Evolutionary conservation across 495 filamentous ascomycete genomes (phyloP).

Genomic region (Chaetomidium leptoderma): DNA sequence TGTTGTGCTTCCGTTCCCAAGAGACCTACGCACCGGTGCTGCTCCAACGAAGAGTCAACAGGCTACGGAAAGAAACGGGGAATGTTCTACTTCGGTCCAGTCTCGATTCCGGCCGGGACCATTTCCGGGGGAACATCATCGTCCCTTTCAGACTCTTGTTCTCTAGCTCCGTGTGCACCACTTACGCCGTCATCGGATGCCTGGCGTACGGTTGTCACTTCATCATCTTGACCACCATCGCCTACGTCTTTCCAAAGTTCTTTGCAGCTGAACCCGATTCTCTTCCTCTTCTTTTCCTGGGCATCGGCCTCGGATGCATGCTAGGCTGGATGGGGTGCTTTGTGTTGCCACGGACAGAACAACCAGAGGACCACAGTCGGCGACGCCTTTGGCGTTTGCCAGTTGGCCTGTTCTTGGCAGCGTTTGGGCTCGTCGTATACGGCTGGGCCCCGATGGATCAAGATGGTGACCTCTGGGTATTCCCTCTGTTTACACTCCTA

Average conservation of each 20-base stretch:
- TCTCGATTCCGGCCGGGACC: slow-evolving; percentile 41
- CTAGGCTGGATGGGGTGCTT: too few species aligned
- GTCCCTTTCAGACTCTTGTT: slow-evolving; percentile 51
- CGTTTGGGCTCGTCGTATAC: too few species aligned
- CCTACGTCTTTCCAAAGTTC: neutral
- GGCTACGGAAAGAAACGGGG: slow-evolving; percentile 47
- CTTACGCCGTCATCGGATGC: neutral
- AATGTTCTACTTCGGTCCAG: slow-evolving; percentile 46
- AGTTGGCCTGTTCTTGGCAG: too few species aligned
- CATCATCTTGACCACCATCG: neutral
- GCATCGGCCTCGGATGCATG: too few species aligned
- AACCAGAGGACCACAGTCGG: too few species aligned
- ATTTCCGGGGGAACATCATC: slow-evolving; percentile 40
- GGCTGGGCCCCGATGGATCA: too few species aligned
- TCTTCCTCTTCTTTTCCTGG: neutral
- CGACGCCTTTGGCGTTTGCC: too few species aligned
- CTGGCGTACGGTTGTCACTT: neutral
- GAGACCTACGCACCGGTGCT: slow-evolving; percentile 62
- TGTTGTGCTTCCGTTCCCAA: slow-evolving; percentile 43
- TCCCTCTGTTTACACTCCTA: too few species aligned
- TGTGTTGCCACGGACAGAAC: too few species aligned
- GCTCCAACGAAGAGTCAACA: slow-evolving; percentile 50
- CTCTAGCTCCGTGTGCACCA: slow-evolving; percentile 32
- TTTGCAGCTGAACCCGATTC: neutral
- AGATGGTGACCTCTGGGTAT: too few species aligned